A percentile compares a stretch with the other conserved stretches of the same genome.
phyloP scores from a whole-genome alignment of 306 rosid genomes.

The Quercus suber region DNA sequence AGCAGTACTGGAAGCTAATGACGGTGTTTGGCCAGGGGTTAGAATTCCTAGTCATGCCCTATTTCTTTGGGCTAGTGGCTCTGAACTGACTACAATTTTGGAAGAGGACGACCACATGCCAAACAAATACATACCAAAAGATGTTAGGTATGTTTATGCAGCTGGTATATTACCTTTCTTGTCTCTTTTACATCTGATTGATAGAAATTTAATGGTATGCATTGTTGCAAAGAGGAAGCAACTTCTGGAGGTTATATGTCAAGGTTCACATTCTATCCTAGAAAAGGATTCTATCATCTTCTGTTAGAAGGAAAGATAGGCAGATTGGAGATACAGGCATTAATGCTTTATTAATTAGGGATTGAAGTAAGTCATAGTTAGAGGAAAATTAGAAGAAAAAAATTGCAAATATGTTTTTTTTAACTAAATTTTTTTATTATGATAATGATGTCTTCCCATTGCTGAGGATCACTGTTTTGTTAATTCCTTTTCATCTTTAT shows the following conservation, averaged over 20 bases:
- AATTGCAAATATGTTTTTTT: neutral
- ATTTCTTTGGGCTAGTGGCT: constrained; percentile 98
- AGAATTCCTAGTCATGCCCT: constrained; percentile 87
- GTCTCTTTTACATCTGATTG: neutral
- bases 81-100: constrained; percentile 72
- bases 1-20: constrained; percentile 90
- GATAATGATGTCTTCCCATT: neutral
- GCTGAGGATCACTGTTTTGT: neutral
- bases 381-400: neutral
- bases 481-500: neutral
- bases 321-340: neutral
- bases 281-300: neutral
- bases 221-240: neutral
- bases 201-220: neutral
- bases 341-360: neutral
- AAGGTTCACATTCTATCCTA: neutral
- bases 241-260: neutral
- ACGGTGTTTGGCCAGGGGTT: constrained; percentile 90
- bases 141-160: constrained; percentile 58
- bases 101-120: constrained; percentile 92
- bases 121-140: constrained; percentile 81
- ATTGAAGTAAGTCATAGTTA: neutral
- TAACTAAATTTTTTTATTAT: neutral
- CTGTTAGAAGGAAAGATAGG: neutral
- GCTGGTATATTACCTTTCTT: neutral